A percentile compares a stretch with the other conserved stretches of the same genome.
These are phyloP conservation scores for Sonneratia caseolaris DNA, from an alignment of 345 rosid genomes.

Conservation along the genomic window DNA sequence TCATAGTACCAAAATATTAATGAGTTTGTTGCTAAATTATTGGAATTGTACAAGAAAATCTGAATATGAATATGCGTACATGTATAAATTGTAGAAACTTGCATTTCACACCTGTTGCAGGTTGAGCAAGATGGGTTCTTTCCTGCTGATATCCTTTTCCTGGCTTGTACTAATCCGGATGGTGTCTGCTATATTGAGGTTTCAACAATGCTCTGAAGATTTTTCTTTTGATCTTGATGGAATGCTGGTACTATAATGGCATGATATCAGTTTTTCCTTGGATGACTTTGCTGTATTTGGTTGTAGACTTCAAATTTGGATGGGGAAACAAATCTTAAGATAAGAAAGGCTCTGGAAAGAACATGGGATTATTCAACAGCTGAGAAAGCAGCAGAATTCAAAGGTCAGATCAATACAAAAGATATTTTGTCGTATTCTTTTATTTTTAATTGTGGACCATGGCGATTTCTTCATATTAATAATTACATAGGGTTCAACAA, in stretches of 20 bases:
- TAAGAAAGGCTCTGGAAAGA: conserved; percentile 90
- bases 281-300: conserved; percentile 16
- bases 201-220: neutral
- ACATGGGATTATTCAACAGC: conserved; percentile 95
- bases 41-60: too few relatives aligned
- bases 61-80: too few relatives aligned
- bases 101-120: conserved; percentile 33
- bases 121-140: conserved; percentile 86
- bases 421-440: conserved; percentile 18
- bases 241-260: neutral
- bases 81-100: neutral
- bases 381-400: conserved; percentile 81
- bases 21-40: too few relatives aligned
- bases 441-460: neutral
- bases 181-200: conserved; percentile 99
- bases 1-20: too few relatives aligned
- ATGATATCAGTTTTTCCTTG: neutral
- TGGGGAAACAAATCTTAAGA: conserved; percentile 98
- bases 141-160: conserved; percentile 90
- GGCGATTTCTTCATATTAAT: too few relatives aligned
- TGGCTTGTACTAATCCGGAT: conserved; percentile 85
- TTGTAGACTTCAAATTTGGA: conserved; percentile 94
- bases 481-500: too few relatives aligned
- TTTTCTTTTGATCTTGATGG: neutral
- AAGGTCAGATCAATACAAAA: conserved; percentile 61